A percentile compares a stretch with the other conserved stretches of the same genome.
phyloP scores from a whole-genome alignment of 2,329 filamentous ascomycete species.

The Pseudonectria buxi region DNA sequence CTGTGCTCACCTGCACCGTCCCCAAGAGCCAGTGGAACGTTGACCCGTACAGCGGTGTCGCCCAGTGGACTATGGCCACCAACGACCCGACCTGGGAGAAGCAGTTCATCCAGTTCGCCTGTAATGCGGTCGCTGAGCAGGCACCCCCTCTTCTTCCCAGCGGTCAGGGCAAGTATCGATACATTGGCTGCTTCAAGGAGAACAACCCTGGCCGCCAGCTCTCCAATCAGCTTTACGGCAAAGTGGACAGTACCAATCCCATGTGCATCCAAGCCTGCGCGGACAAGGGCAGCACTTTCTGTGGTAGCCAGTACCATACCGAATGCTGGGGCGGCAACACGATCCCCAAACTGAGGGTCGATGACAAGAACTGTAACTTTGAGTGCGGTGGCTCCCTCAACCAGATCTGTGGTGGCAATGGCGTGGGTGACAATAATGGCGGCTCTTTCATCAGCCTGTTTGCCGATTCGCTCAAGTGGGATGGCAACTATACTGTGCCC shows the following conservation, averaged over 20 bases:
- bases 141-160: slow-evolving; percentile 39
- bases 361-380: slow-evolving; percentile 45
- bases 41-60: slow-evolving; percentile 40
- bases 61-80: slow-evolving; percentile 51
- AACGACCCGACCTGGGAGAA: slow-evolving; percentile 47
- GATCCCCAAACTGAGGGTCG: slow-evolving; percentile 37
- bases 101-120: slow-evolving; percentile 45
- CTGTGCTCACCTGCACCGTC: slow-evolving; percentile 47
- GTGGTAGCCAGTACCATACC: slow-evolving; percentile 41
- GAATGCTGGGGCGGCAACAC: slow-evolving; percentile 51
- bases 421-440: slow-evolving; percentile 22
- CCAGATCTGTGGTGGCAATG: slow-evolving; percentile 50
- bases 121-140: slow-evolving; percentile 46
- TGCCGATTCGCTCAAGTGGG: slow-evolving; percentile 27
- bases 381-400: slow-evolving; percentile 42
- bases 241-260: slow-evolving; percentile 33
- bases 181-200: slow-evolving; percentile 49
- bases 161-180: slow-evolving; percentile 43
- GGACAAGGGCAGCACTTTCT: slow-evolving; percentile 31
- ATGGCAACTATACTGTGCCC: slow-evolving; percentile 18
- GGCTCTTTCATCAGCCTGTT: slow-evolving; percentile 44
- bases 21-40: slow-evolving; percentile 52
- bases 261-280: slow-evolving; percentile 40
- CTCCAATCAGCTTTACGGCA: slow-evolving; percentile 32
- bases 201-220: slow-evolving; percentile 50